These are phyloP conservation scores for Kwoniella shivajii DNA, from an alignment of 1,284 basidiomycete species.

Conservation along the genomic window DNA sequence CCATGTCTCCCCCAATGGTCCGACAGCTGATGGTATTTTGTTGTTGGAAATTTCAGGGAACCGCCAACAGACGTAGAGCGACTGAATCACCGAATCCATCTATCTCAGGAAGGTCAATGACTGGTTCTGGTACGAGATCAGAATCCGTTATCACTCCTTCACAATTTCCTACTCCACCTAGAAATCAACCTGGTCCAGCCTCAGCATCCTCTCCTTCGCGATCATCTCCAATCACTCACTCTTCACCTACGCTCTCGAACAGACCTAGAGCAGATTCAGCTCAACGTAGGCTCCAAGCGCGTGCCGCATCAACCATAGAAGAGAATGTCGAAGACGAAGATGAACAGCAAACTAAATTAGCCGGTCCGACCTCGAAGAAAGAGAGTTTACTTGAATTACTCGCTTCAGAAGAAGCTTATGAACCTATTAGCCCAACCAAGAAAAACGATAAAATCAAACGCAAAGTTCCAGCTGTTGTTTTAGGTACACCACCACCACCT, in stretches of 20 bases:
- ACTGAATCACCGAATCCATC: conserved; percentile 7
- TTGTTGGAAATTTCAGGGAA: background rate
- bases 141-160: background rate
- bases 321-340: conserved; percentile 40
- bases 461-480: conserved; percentile 44
- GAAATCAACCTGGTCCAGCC: background rate
- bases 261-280: conserved; percentile 9
- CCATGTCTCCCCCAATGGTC: too few species aligned
- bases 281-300: conserved; percentile 24
- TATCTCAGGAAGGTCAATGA: conserved; percentile 1
- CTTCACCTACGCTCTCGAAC: background rate
- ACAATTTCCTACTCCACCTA: background rate
- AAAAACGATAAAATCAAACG: conserved; percentile 14
- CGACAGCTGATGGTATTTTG: background rate
- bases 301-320: conserved; percentile 37
- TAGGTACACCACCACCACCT: conserved; percentile 39
- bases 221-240: background rate
- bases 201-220: background rate
- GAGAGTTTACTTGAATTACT: conserved; percentile 36
- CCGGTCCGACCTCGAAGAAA: conserved; percentile 18
- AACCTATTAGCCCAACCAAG: conserved; percentile 4
- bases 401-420: conserved; percentile 13
- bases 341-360: conserved; percentile 14
- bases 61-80: background rate
- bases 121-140: too few species aligned